Percentiles rank a stretch among this genome's conserved stretches.
These are phyloP conservation scores for Neonothopanus nambi DNA, from an alignment of 1,284 basidiomycete species.

Conservation along the genomic window DNA sequence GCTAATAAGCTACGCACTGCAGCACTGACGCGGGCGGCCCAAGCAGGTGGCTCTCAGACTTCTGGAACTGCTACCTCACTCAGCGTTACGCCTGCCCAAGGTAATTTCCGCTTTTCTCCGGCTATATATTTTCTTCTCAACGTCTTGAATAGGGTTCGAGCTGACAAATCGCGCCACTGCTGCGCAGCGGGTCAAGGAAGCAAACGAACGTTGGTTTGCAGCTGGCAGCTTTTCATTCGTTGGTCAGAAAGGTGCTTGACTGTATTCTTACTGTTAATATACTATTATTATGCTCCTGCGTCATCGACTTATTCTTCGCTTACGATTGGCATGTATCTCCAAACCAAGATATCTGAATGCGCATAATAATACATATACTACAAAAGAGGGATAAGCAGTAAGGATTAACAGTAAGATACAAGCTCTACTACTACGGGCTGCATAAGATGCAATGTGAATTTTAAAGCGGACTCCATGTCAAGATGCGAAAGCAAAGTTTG, in stretches of 20 bases:
- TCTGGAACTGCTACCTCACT: slow-evolving; percentile 91
- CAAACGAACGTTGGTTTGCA: slow-evolving; percentile 92
- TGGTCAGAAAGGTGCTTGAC: slow-evolving; percentile 52
- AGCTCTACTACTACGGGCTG: too few species aligned
- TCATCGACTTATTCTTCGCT: too few species aligned
- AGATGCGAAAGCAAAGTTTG: too few species aligned
- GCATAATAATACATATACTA: slow-evolving; percentile 13
- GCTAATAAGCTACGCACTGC: slow-evolving; percentile 90
- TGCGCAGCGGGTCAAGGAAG: slow-evolving; percentile 83
- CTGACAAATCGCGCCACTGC: slow-evolving; percentile 82
- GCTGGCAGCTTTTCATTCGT: slow-evolving; percentile 82
- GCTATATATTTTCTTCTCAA: slow-evolving; percentile 16
- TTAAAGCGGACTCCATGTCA: too few species aligned
- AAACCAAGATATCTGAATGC: neutral
- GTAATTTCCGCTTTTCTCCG: slow-evolving; percentile 35
- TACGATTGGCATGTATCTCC: too few species aligned
- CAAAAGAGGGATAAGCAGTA: slow-evolving; percentile 6
- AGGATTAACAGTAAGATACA: neutral
- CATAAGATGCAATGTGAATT: too few species aligned
- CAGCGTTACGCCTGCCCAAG: slow-evolving; percentile 96
- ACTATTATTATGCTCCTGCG: neutral
- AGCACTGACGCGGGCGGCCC: slow-evolving; percentile 73
- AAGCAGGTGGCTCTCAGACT: slow-evolving; percentile 34
- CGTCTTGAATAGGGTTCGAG: slow-evolving; percentile 68
- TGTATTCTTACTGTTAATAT: neutral